Percentiles rank a stretch among this genome's conserved stretches.
Evolutionary conservation across 371 early-diverging fungal genomes (phyloP).

Genomic region (Actinomortierella ambigua): DNA sequence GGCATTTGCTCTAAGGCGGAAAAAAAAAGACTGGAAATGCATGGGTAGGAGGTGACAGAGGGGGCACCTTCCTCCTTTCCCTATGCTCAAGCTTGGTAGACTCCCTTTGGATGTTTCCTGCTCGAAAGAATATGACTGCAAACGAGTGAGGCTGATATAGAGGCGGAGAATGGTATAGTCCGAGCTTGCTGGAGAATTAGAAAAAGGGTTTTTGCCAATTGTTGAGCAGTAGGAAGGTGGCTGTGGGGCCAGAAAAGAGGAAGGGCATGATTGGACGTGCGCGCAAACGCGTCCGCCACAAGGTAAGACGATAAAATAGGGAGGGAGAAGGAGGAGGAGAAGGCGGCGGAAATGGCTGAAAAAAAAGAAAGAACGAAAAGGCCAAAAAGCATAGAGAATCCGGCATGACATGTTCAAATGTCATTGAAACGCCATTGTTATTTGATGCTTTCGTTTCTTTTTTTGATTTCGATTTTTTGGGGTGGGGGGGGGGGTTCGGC

Average conservation of each 20-base stretch:
- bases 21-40: slow-evolving; percentile 5
- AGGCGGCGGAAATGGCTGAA: too few relatives aligned
- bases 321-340: not conserved
- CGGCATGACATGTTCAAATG: too few relatives aligned
- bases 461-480: slow-evolving; percentile 8
- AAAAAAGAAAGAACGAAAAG: not conserved
- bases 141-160: not conserved
- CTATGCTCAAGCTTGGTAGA: too few relatives aligned
- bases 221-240: not conserved
- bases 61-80: not conserved
- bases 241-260: not conserved
- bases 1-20: slow-evolving; percentile 13
- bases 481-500: slow-evolving; percentile 9
- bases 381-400: not conserved
- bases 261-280: not conserved
- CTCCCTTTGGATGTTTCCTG: too few relatives aligned
- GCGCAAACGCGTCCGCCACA: too few relatives aligned
- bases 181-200: not conserved
- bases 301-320: too few relatives aligned
- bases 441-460: slow-evolving; percentile 15
- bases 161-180: slow-evolving; percentile 4
- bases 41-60: slow-evolving; percentile 2
- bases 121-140: slow-evolving; percentile 2
- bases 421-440: slow-evolving; percentile 18
- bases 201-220: too few relatives aligned